Evolutionary conservation across 129 eudicot species (phyloP).

Genomic region (Chrysanthemum makinoi): DNA sequence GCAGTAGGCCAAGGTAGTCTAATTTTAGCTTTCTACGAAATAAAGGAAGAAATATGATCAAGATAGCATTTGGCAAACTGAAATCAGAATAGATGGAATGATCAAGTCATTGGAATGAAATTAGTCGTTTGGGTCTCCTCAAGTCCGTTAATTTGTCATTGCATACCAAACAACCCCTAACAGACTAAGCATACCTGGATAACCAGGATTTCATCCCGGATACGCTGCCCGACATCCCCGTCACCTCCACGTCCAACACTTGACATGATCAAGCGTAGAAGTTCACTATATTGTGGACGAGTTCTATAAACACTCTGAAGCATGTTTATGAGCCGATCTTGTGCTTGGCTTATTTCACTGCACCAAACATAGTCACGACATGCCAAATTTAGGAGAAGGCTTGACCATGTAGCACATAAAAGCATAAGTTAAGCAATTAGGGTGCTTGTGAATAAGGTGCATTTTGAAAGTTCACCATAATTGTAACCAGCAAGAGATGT

Average conservation of each 20-base stretch:
- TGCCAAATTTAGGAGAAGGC: neutral
- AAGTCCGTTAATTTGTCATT: no score
- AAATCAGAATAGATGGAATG: no score
- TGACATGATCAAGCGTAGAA: slow-evolving; percentile 87
- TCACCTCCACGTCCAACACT: slow-evolving; percentile 99
- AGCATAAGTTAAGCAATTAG: neutral
- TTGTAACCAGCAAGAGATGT: slow-evolving; percentile 4
- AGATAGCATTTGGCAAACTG: no score
- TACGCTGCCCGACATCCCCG: slow-evolving; percentile 99
- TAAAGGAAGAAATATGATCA: neutral
- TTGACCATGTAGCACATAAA: slow-evolving; percentile 12
- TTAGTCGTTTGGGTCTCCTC: no score
- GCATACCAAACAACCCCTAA: no score
- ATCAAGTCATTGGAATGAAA: no score
- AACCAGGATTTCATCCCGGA: slow-evolving; percentile 93
- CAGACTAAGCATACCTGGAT: slow-evolving; percentile 58
- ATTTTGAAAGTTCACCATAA: slow-evolving; percentile 10
- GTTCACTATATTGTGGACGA: slow-evolving; percentile 76
- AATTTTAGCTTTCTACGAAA: neutral
- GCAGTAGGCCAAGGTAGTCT: slow-evolving; percentile 12
- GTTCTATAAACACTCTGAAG: slow-evolving; percentile 65
- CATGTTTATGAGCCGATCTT: slow-evolving; percentile 82
- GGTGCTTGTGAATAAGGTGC: slow-evolving; percentile 7
- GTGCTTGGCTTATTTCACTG: slow-evolving; percentile 99
- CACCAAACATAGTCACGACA: slow-evolving; percentile 19